These are phyloP conservation scores for Aspergillus sergii DNA, from an alignment of 2,329 filamentous ascomycete genomes.

Conservation along the genomic window DNA sequence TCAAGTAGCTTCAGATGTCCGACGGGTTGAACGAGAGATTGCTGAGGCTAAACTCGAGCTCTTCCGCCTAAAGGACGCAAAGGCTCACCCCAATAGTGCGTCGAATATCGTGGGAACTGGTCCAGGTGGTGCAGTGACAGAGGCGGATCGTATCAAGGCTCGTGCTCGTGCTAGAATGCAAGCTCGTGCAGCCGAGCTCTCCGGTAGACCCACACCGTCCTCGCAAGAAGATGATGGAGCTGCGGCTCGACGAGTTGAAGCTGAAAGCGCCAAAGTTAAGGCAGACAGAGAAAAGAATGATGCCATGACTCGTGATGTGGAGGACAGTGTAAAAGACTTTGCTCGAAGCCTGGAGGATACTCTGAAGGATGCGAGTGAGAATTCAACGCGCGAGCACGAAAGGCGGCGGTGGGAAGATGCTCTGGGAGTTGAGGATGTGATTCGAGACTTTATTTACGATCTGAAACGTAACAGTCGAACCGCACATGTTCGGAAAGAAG, in stretches of 20 bases:
- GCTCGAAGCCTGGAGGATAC: slow-evolving; percentile 80
- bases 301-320: slow-evolving; percentile 93
- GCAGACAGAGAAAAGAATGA: slow-evolving; percentile 93
- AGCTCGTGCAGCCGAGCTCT: slow-evolving; percentile 88
- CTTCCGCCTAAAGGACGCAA: slow-evolving; percentile 91
- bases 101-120: slow-evolving; percentile 86
- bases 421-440: slow-evolving; percentile 92
- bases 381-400: slow-evolving; percentile 83
- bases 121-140: slow-evolving; percentile 85
- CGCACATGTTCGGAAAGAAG: slow-evolving; percentile 67
- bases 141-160: slow-evolving; percentile 91
- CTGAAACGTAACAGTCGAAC: slow-evolving; percentile 83
- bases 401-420: slow-evolving; percentile 93
- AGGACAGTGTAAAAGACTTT: slow-evolving; percentile 92
- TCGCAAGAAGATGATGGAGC: slow-evolving; percentile 70
- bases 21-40: slow-evolving; percentile 87
- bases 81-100: slow-evolving; percentile 81
- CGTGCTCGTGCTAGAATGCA: slow-evolving; percentile 98
- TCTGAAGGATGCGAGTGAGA: slow-evolving; percentile 77
- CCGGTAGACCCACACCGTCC: slow-evolving; percentile 76
- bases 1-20: slow-evolving; percentile 87
- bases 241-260: slow-evolving; percentile 82
- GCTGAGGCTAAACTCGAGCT: slow-evolving; percentile 88
- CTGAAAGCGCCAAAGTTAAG: slow-evolving; percentile 78
- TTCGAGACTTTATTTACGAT: slow-evolving; percentile 97